Evolutionary conservation across 306 rosid species (phyloP).

Genomic region (Canavalia gladiata): DNA sequence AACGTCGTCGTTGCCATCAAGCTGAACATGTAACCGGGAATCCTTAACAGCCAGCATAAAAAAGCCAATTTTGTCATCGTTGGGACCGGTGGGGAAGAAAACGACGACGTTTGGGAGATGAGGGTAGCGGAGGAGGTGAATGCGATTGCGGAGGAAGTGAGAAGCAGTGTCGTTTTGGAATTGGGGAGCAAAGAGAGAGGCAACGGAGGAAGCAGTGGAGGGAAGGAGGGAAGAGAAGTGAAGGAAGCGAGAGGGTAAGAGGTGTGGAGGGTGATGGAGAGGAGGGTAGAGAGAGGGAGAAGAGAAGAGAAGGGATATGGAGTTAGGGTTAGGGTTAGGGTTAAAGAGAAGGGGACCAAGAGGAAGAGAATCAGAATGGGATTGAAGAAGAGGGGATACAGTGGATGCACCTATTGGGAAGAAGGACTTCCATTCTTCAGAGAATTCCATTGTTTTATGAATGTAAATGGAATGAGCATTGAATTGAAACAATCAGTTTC

Average conservation of each 20-base stretch:
- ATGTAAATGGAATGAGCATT: no score
- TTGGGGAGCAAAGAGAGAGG: conserved; percentile 47
- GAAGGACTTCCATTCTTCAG: conserved; percentile 65
- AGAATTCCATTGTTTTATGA: conserved; percentile 42
- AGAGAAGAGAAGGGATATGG: conserved; percentile 52
- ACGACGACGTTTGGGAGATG: conserved; percentile 40
- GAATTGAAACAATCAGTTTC: no score
- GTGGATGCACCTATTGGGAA: conserved; percentile 64
- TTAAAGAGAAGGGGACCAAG: conserved; percentile 77
- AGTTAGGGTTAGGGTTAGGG: conserved; percentile 61
- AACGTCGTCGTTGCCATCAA: conserved; percentile 35
- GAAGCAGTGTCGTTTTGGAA: conserved; percentile 36
- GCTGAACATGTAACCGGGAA: conserved; percentile 31
- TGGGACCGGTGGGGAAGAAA: conserved; percentile 69
- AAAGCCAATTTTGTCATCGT: conserved; percentile 63
- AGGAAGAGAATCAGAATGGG: conserved; percentile 2
- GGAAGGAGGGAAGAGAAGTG: conserved; percentile 56
- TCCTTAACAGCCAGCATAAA: conserved; percentile 44
- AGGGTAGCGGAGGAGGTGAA: conserved; percentile 58
- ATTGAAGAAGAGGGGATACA: conserved; percentile 43
- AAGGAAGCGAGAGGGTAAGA: conserved; percentile 57
- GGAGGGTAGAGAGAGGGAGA: conserved; percentile 56
- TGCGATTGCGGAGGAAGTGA: conserved; percentile 52
- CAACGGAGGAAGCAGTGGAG: conserved; percentile 63
- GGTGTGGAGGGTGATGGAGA: conserved; percentile 53